Percentiles rank a stretch among this genome's conserved stretches.
Conservation (phyloP, 192 early-diverging fungal species). For the Dissophora globulifera region DNA sequence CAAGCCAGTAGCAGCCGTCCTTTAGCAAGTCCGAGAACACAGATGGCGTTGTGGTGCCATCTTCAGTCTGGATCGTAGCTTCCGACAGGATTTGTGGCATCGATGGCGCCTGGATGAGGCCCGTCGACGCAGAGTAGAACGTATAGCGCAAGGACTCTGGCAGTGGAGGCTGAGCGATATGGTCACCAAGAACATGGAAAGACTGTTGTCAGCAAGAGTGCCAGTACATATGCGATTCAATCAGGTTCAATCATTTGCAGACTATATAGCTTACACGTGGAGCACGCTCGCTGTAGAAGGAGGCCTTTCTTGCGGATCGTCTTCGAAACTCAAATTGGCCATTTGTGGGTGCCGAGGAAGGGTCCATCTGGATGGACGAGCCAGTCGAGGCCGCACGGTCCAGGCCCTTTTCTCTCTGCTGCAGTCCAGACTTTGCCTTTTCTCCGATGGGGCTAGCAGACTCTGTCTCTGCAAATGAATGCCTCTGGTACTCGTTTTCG, state of each 20-base stretch:
- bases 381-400: constrained; percentile 15
- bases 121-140: constrained; percentile 50
- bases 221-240: not conserved
- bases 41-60: constrained; percentile 8
- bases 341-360: not conserved
- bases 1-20: constrained; percentile 78
- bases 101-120: constrained; percentile 46
- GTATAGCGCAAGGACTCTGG: constrained; percentile 33
- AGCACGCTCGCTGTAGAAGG: constrained; percentile 47
- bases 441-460: not conserved
- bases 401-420: not conserved
- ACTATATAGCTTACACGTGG: constrained; percentile 50
- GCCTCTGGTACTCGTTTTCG: constrained; percentile 13
- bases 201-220: no score
- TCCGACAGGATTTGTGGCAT: constrained; percentile 34
- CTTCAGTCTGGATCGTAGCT: constrained; percentile 9
- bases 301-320: constrained; percentile 41
- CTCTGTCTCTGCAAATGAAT: not conserved
- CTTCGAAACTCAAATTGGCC: constrained; percentile 19
- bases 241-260: not conserved
- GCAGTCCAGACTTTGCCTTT: no score
- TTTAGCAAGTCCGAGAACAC: constrained; percentile 55
- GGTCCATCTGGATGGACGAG: constrained; percentile 10
- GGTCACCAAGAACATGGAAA: no score
- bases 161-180: constrained; percentile 37